Evolutionary conservation across 2,329 filamentous ascomycete species (phyloP).

Genomic region (Colletotrichum sp.): DNA sequence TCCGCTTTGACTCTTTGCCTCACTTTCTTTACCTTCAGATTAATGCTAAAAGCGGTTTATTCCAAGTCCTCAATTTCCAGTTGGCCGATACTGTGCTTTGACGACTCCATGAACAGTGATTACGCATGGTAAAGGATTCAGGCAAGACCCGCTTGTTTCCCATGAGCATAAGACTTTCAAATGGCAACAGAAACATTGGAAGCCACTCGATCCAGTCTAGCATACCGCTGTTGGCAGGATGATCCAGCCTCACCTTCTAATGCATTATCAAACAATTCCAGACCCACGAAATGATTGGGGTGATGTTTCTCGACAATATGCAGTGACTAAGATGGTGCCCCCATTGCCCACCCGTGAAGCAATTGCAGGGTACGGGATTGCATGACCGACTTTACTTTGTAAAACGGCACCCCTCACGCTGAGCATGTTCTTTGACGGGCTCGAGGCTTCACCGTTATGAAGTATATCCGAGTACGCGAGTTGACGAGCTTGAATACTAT

Average conservation of each 20-base stretch:
- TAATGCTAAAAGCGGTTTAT: not conserved
- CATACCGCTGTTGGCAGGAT: not conserved
- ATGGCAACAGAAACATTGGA: not conserved
- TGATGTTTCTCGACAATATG: not conserved
- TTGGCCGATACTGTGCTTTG: not conserved
- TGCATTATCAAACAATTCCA: not conserved
- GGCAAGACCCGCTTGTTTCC: not conserved
- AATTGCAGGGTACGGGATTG: not conserved
- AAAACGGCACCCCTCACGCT: not conserved
- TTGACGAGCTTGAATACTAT: not conserved
- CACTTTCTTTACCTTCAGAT: not conserved
- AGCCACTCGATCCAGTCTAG: not conserved
- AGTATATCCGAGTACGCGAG: not conserved
- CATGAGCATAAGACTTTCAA: not conserved
- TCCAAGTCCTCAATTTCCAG: not conserved
- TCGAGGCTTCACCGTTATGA: not conserved
- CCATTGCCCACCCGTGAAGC: not conserved
- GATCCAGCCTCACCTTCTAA: not conserved
- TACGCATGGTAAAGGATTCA: not conserved
- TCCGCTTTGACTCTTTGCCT: constrained; percentile 11
- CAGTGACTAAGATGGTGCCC: not conserved
- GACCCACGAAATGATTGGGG: not conserved
- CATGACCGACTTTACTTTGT: not conserved
- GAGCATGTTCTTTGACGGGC: not conserved
- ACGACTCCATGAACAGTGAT: not conserved